Percentiles rank a stretch among this genome's conserved stretches.
These are phyloP conservation scores for Nitzschia sp. DNA, from an alignment of 108 stramenopile genomes.

Conservation along the genomic window DNA sequence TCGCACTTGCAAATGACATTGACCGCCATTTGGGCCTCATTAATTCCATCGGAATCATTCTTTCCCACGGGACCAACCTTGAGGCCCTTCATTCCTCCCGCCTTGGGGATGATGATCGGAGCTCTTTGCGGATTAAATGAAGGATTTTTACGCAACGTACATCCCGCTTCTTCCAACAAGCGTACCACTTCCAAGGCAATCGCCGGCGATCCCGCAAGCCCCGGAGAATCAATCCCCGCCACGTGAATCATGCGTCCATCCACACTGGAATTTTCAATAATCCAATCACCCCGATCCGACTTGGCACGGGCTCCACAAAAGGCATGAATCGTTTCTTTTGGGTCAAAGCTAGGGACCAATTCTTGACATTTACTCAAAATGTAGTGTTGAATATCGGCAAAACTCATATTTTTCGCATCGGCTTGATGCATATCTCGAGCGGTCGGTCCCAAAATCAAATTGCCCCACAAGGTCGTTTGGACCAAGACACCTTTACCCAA, in stretches of 20 bases:
- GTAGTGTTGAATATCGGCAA: slow-evolving; percentile 59
- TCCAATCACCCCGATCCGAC: slow-evolving; percentile 76
- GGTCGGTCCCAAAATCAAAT: slow-evolving; percentile 78
- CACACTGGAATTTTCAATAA: slow-evolving; percentile 65
- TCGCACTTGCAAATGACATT: slow-evolving; percentile 85
- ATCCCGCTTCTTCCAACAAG: slow-evolving; percentile 60
- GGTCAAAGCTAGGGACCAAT: slow-evolving; percentile 70
- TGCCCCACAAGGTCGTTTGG: slow-evolving; percentile 82
- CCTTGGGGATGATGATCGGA: slow-evolving; percentile 79
- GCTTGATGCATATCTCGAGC: slow-evolving; percentile 66
- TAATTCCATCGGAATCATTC: slow-evolving; percentile 62
- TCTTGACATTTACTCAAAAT: slow-evolving; percentile 78
- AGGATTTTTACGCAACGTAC: slow-evolving; percentile 42
- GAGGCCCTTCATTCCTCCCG: slow-evolving; percentile 55
- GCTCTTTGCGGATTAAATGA: slow-evolving; percentile 78
- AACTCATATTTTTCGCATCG: slow-evolving; percentile 55
- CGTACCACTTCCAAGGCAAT: slow-evolving; percentile 76
- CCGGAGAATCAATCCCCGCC: slow-evolving; percentile 80
- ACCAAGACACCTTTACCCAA: slow-evolving; percentile 83
- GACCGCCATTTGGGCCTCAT: slow-evolving; percentile 61
- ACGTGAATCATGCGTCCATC: slow-evolving; percentile 75
- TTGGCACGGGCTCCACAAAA: slow-evolving; percentile 83
- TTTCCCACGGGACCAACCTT: slow-evolving; percentile 73
- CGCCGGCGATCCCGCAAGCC: slow-evolving; percentile 78
- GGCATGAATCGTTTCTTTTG: slow-evolving; percentile 65